A percentile compares a stretch with the other conserved stretches of the same genome.
Evolutionary conservation across 495 filamentous ascomycete species (phyloP).

Genomic region (Parmelia sp.): DNA sequence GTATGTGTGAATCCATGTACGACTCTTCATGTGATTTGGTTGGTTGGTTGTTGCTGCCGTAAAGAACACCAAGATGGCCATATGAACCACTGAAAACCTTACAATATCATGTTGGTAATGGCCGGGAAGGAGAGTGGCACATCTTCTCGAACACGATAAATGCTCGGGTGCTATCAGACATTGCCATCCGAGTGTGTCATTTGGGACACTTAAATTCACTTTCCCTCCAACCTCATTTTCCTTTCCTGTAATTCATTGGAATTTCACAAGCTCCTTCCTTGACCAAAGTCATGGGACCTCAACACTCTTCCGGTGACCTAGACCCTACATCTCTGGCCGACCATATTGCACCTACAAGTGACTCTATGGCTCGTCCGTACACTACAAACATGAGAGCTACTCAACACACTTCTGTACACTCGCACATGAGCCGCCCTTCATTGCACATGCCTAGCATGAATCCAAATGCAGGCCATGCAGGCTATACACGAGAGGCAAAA

Average conservation of each 20-base stretch:
- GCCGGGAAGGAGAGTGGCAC: too few species aligned
- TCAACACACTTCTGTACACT: neutral
- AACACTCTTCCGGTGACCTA: neutral
- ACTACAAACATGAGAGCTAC: neutral
- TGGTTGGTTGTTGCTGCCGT: neutral
- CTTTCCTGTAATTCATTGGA: neutral
- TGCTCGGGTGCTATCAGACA: neutral
- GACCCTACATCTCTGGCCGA: neutral
- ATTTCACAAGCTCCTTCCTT: neutral
- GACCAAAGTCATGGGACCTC: neutral
- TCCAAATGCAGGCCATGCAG: constrained; percentile 4
- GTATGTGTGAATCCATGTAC: neutral
- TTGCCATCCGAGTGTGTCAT: neutral
- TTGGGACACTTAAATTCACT: neutral
- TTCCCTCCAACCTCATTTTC: neutral
- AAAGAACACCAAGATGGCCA: neutral
- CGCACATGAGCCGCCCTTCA: constrained; percentile 1
- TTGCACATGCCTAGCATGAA: constrained; percentile 1
- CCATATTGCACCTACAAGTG: neutral
- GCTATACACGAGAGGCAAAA: neutral
- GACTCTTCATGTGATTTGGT: neutral
- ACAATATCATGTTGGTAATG: too few species aligned
- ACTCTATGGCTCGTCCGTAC: neutral
- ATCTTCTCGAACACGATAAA: too few species aligned
- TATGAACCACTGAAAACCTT: neutral